These are phyloP conservation scores for Phytophthora fragariae DNA, from an alignment of 352 stramenopile genomes.

Conservation along the genomic window DNA sequence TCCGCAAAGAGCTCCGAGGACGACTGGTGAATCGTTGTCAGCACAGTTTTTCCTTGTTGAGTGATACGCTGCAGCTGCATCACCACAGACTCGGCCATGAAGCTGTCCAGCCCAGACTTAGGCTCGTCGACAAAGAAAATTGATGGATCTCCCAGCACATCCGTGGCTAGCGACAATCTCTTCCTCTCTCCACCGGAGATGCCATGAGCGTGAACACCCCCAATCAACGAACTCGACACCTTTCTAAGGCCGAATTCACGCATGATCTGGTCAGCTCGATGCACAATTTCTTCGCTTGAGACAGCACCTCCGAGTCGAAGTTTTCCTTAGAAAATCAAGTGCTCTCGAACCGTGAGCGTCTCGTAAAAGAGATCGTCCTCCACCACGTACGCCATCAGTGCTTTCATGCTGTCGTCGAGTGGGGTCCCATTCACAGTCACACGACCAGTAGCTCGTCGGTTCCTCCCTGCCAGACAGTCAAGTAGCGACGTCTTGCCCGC, in stretches of 20 bases:
- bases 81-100: conserved; percentile 54
- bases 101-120: conserved; percentile 64
- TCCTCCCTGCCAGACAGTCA: conserved; percentile 93
- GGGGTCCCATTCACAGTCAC: conserved; percentile 70
- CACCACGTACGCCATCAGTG: conserved; percentile 67
- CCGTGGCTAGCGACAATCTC: conserved; percentile 75
- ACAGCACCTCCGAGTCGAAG: conserved; percentile 60
- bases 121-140: conserved; percentile 88
- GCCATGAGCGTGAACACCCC: conserved; percentile 44
- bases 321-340: conserved; percentile 84
- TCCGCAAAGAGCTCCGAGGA: conserved; percentile 44
- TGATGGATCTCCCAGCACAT: conserved; percentile 75
- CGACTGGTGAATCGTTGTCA: conserved; percentile 88
- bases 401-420: conserved; percentile 30
- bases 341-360: conserved; percentile 90
- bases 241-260: conserved; percentile 55
- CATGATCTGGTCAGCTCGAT: conserved; percentile 50
- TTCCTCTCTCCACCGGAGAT: conserved; percentile 86
- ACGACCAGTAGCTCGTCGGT: conserved; percentile 64
- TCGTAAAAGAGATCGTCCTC: conserved; percentile 91
- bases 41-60: conserved; percentile 78
- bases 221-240: conserved; percentile 56
- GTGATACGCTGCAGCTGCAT: conserved; percentile 62
- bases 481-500: conserved; percentile 93
- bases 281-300: conserved; percentile 18